phyloP scores from a whole-genome alignment of 2,329 filamentous ascomycete genomes.

The Daldinia sp. region DNA sequence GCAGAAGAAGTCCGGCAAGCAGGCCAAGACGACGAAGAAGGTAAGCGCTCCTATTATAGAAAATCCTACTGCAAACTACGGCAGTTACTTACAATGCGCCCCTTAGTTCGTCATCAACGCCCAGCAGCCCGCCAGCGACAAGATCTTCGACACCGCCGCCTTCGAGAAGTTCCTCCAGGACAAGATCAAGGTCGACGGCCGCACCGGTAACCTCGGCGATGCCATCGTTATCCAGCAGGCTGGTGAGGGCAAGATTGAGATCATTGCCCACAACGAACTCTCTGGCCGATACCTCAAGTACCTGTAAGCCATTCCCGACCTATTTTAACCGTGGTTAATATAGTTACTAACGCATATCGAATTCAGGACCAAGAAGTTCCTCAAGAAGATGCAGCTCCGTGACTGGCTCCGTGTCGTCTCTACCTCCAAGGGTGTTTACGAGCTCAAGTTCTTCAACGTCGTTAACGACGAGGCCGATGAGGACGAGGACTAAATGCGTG shows the following conservation, averaged over 20 bases:
- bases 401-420: conserved; percentile 99
- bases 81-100: background rate
- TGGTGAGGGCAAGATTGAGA: conserved; percentile 97
- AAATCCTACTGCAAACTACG: background rate
- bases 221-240: conserved; percentile 87
- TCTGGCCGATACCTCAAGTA: conserved; percentile 99
- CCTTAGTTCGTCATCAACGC: conserved; percentile 98
- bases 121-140: conserved; percentile 96
- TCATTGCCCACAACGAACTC: conserved; percentile 96
- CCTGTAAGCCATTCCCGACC: conserved; percentile 71
- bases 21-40: conserved; percentile 84
- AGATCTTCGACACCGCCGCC: conserved; percentile 99
- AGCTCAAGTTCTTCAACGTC: conserved; percentile 99
- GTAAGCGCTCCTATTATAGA: conserved; percentile 54
- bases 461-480: conserved; percentile 98
- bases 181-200: conserved; percentile 99
- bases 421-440: conserved; percentile 97
- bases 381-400: conserved; percentile 99
- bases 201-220: conserved; percentile 97
- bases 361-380: conserved; percentile 98
- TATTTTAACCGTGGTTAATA: too few species aligned
- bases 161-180: conserved; percentile 99
- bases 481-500: conserved; percentile 87
- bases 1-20: conserved; percentile 73
- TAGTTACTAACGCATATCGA: conserved; percentile 1